Evolutionary conservation across 208 protist species (phyloP).

Genomic region (Leishmania major): DNA sequence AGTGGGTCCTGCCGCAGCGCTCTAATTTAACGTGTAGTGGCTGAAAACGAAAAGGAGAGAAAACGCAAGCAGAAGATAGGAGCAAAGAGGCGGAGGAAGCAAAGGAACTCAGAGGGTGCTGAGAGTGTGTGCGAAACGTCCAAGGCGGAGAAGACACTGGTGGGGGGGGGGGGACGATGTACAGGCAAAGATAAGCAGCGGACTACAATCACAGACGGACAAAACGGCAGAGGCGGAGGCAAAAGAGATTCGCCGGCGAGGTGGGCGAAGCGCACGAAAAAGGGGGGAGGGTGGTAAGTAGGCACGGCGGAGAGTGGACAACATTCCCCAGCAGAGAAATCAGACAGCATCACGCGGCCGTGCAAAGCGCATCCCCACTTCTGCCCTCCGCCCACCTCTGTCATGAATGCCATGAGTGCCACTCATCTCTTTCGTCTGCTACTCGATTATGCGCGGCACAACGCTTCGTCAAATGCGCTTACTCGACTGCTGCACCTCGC

Average conservation of each 20-base stretch:
- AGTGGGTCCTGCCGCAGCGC: neutral
- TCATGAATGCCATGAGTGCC: neutral
- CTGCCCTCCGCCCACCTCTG: neutral
- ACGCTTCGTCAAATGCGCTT: neutral
- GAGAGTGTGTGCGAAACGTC: neutral
- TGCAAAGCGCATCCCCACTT: neutral
- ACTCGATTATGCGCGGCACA: conserved; percentile 2
- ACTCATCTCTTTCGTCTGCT: neutral
- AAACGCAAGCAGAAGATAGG: neutral
- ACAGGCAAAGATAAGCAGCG: neutral
- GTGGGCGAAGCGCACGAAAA: neutral
- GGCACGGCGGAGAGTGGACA: neutral
- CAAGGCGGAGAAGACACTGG: neutral
- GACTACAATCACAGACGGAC: neutral
- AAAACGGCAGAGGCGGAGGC: neutral
- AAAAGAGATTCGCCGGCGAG: neutral
- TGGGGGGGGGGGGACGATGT: neutral
- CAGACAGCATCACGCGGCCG: neutral
- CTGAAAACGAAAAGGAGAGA: neutral
- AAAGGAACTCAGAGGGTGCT: neutral
- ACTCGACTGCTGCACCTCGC: neutral
- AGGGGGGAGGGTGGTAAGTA: neutral
- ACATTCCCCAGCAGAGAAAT: neutral
- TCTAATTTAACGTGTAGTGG: neutral
- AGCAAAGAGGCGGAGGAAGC: neutral